Conservation (phyloP, 768 basidiomycete genomes). For the Auricularia auricula-judae region DNA sequence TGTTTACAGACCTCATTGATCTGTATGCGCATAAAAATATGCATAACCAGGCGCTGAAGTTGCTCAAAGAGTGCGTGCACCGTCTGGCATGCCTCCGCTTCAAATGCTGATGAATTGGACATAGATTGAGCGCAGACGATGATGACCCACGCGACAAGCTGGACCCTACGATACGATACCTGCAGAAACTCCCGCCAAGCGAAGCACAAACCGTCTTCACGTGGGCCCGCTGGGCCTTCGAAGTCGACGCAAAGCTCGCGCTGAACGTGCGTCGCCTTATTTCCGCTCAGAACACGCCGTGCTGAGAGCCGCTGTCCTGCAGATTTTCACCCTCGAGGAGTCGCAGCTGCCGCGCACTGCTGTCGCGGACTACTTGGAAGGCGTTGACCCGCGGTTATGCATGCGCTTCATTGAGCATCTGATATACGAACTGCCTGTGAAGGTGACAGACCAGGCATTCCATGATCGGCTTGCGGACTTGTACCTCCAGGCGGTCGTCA, state of each 20-base stretch:
- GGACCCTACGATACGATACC: constrained; percentile 73
- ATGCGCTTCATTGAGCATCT: constrained; percentile 78
- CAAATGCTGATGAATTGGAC: neutral
- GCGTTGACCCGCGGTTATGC: constrained; percentile 56
- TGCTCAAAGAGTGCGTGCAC: constrained; percentile 67
- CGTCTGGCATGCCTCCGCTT: neutral
- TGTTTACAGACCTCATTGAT: constrained; percentile 82
- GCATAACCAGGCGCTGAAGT: constrained; percentile 76
- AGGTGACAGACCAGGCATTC: constrained; percentile 37
- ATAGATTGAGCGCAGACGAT: constrained; percentile 70
- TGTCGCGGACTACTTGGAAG: constrained; percentile 71
- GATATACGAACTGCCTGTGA: constrained; percentile 63
- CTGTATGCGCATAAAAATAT: constrained; percentile 92
- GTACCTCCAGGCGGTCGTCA: constrained; percentile 41
- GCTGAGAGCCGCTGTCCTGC: constrained; percentile 1
- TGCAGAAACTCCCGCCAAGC: constrained; percentile 81
- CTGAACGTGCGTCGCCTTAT: constrained; percentile 45
- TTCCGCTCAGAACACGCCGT: neutral
- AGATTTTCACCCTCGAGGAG: constrained; percentile 96
- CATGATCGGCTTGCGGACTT: constrained; percentile 87
- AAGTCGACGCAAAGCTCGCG: constrained; percentile 57
- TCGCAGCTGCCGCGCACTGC: constrained; percentile 72
- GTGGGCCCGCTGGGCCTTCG: constrained; percentile 77
- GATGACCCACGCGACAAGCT: constrained; percentile 70
- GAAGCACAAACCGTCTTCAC: constrained; percentile 74